A percentile compares a stretch with the other conserved stretches of the same genome.
Conservation (phyloP, 805 yeast species). For the Cyberlindnera meyerae region DNA sequence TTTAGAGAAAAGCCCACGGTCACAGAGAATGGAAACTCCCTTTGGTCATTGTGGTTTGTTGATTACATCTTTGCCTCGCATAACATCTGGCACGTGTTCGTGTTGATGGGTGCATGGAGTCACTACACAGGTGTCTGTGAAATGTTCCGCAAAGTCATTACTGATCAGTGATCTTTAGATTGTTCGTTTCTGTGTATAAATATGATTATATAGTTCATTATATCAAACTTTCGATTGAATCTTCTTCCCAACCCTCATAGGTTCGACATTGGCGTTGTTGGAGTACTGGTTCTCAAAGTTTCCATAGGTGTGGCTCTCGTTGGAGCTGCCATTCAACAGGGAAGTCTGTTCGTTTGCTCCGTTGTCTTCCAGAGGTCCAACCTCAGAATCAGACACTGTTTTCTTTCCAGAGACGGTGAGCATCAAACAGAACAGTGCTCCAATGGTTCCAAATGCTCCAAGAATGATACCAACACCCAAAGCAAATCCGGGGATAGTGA, state of each 20-base stretch:
- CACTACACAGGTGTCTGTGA: slow-evolving; percentile 77
- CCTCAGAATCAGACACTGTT: slow-evolving; percentile 6
- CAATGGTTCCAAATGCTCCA: slow-evolving; percentile 44
- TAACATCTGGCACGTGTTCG: slow-evolving; percentile 91
- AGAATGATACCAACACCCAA: slow-evolving; percentile 60
- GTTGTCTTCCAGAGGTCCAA: background rate
- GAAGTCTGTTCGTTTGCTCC: slow-evolving; percentile 4
- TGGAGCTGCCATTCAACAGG: slow-evolving; percentile 1
- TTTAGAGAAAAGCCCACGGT: slow-evolving; percentile 38
- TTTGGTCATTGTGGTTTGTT: slow-evolving; percentile 75
- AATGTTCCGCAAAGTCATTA: slow-evolving; percentile 48
- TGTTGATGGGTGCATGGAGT: slow-evolving; percentile 81
- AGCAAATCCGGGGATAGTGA: slow-evolving; percentile 64
- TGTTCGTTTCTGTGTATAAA: background rate
- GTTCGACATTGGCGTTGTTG: slow-evolving; percentile 16
- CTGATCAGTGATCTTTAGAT: slow-evolving; percentile 12
- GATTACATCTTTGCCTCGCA: slow-evolving; percentile 76
- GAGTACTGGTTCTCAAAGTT: slow-evolving; percentile 25
- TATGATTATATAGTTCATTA: too few species aligned
- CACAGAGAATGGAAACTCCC: slow-evolving; percentile 30
- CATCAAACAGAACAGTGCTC: slow-evolving; percentile 33
- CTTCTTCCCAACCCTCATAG: slow-evolving; percentile 13
- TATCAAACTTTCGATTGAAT: background rate
- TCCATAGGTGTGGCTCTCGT: background rate
- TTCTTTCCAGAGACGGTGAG: slow-evolving; percentile 28